phyloP scores from a whole-genome alignment of 176 grass and related monocot genomes.

The Oryza punctata region DNA sequence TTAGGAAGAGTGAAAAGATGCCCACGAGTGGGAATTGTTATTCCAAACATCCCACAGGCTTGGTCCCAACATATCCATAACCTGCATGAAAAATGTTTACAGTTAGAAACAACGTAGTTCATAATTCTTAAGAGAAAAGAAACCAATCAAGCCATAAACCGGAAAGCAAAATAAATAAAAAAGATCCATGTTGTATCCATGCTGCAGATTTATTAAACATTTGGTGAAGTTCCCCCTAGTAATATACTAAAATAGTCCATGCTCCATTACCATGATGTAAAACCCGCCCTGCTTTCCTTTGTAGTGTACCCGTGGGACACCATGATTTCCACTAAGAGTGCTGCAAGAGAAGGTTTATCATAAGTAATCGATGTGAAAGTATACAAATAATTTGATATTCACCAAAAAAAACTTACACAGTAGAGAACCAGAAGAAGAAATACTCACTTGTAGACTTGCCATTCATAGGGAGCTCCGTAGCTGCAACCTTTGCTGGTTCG shows the following conservation, averaged over 20 bases:
- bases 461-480: constrained; percentile 89
- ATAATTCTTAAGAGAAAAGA: background rate
- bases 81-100: constrained; percentile 25
- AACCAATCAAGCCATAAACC: background rate
- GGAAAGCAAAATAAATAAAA: background rate
- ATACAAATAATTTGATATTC: constrained; percentile 1
- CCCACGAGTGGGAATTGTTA: constrained; percentile 87
- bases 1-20: constrained; percentile 21
- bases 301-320: constrained; percentile 88
- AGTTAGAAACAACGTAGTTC: background rate
- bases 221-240: background rate
- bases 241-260: constrained; percentile 5
- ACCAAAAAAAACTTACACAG: constrained; percentile 19
- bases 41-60: constrained; percentile 99
- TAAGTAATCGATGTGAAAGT: constrained; percentile 24
- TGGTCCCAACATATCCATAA: constrained; percentile 97
- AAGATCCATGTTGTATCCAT: background rate
- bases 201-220: background rate
- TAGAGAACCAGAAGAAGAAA: constrained; percentile 5
- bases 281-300: constrained; percentile 85
- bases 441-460: constrained; percentile 93
- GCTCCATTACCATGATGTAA: constrained; percentile 73
- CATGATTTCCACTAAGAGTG: constrained; percentile 93
- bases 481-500: constrained; percentile 92
- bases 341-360: constrained; percentile 48